A percentile compares a stretch with the other conserved stretches of the same genome.
Evolutionary conservation across 2,329 filamentous ascomycete genomes (phyloP).

Genomic region (Blastomyces percursus): DNA sequence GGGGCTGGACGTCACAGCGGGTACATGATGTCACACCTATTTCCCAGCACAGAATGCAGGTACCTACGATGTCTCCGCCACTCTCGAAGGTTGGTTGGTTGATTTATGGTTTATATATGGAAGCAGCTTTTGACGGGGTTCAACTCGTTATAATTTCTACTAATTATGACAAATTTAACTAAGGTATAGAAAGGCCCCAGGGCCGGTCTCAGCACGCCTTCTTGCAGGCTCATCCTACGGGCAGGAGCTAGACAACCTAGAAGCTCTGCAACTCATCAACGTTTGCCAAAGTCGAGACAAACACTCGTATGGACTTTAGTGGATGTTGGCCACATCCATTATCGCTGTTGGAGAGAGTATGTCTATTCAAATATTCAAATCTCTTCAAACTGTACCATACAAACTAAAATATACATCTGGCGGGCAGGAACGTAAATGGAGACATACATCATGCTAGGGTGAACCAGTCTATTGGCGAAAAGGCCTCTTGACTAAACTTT

Average conservation of each 20-base stretch:
- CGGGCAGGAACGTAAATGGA: neutral
- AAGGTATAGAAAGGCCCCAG: too few species aligned
- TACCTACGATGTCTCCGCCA: neutral
- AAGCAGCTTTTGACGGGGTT: neutral
- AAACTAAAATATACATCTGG: neutral
- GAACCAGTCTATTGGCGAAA: too few species aligned
- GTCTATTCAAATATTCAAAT: neutral
- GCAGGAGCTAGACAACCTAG: neutral
- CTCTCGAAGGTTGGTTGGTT: neutral
- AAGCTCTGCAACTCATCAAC: neutral
- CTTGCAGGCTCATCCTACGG: too few species aligned
- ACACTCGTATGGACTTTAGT: neutral
- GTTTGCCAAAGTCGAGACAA: neutral
- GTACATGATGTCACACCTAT: neutral
- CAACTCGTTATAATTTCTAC: neutral
- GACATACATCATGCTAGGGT: too few species aligned
- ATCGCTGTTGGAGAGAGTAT: neutral
- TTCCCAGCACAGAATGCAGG: neutral
- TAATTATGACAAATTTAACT: too few species aligned
- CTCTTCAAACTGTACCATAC: neutral
- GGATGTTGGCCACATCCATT: neutral
- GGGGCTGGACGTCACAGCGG: neutral
- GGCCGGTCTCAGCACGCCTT: too few species aligned
- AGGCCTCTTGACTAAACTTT: too few species aligned
- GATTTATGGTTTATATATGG: neutral